Evolutionary conservation across 2,329 filamentous ascomycete species (phyloP), one percentile per base, ranked within the genome.

Genomic region (Fusarium subtropicale): DNA sequence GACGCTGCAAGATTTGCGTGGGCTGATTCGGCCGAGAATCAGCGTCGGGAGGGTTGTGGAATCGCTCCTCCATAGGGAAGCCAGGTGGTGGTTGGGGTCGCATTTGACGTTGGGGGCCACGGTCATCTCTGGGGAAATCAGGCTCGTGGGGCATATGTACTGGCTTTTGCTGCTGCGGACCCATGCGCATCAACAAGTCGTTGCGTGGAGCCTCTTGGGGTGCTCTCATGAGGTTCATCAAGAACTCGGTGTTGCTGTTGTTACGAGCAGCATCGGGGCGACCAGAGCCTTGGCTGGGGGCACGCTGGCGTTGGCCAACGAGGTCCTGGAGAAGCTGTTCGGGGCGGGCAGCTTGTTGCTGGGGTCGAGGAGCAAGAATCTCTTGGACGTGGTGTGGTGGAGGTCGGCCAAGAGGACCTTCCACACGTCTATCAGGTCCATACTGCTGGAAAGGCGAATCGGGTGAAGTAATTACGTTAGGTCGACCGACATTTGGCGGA

Each of bases 151-250:
- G 58, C 63, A 72, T 72, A 24, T 64, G 73, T n/a, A 52, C 66
- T 54, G 71, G 72, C 55, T 75, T 75, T 45, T 72, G 73, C 36
- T 85, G 84, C 69, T 87, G 85, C 44, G 84, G 69, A 8, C 60
- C 83, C 79, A 83, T 80, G 58, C 86, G 82, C 77, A 87, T 82
- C 53, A 87, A 76, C 48, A 84, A 75, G 58, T 87, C 86, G 54
- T 89, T 87, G 34, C 82, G 81, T 39, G 84, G 84, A 8, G 80
- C 77, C 30, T 88, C 86, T 1, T 85, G 81, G 1, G 76, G 76
- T 38, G 80, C 81, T 61, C 85, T 84, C 92, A 97, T 96, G 31
- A 97, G 85, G 65, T 90, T 92, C 79, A 97, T 92, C 50, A 97
- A 82, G 76, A 96, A 94, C 69, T 97, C 92, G n/a, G 91, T 88